Evolutionary conservation across 2,329 filamentous ascomycete genomes (phyloP), one percentile per base, ranked within the genome.

Genomic region (Dactylella cylindrospora): DNA sequence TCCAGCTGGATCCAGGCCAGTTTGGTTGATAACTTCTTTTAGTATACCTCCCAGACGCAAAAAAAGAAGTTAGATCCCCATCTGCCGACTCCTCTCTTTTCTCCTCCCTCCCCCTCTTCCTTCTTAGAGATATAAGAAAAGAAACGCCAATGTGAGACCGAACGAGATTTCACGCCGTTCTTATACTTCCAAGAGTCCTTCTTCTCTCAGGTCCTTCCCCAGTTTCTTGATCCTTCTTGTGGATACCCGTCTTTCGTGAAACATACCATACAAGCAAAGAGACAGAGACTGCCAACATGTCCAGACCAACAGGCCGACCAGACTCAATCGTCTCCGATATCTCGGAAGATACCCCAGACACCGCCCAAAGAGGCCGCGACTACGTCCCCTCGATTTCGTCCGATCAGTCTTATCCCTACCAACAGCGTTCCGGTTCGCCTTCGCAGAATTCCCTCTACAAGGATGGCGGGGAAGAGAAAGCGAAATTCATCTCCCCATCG

Each of bases 361-460:
- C 43, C 3, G 41, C 43, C 17, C 57, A 62, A 8, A 28, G 51
- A 40, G 33, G 29, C 7, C 57, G 31, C 43, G 49, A 46, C 38
- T 62, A 62, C 25, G 49, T 62, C 7, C 57, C 57, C 8, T 62
- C 57, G 57, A 20, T 62, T 20, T 54, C 57, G 8, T 62, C 54
- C 35, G 54, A 52, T 22, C 39, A 25, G 8, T 51, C 49, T 5
- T 50, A 29, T 43, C 36, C 41, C 8, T 54, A 62, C 29, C 57
- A 53, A 29, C 57, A 49, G 22, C 57, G 57, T 10, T 41, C 57
- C 31, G 23, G 19, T n/a, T 62, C 57, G 19, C 49, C 49, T 3
- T 23, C 41, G 6, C n/a, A n/a, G n/a, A n/a, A n/a, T n/a, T n/a
- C n/a, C n/a, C n/a, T n/a, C n/a, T n/a, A n/a, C n/a, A n/a, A n/a